These are phyloP conservation scores for Raddia distichophylla DNA, from an alignment of 176 grass and related monocot species.

Conservation along the genomic window DNA sequence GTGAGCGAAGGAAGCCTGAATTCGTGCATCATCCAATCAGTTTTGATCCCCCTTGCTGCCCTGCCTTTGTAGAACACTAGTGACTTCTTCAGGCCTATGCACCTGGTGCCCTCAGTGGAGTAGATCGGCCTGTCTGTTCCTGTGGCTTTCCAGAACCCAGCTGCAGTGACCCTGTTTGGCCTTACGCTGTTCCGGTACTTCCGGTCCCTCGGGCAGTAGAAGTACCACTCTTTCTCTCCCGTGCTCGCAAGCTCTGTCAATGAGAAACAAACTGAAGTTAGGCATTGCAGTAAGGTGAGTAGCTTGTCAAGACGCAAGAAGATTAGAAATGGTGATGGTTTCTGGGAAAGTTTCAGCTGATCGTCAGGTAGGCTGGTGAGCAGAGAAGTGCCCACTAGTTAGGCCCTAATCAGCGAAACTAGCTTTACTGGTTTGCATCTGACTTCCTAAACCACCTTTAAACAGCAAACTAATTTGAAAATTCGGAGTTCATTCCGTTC, in stretches of 20 bases:
- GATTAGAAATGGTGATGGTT: not conserved
- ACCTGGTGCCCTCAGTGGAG: constrained; percentile 76
- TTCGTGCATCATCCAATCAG: constrained; percentile 99
- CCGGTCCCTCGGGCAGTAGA: constrained; percentile 91
- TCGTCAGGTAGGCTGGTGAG: not conserved
- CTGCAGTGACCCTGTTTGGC: constrained; percentile 86
- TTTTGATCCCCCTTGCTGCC: constrained; percentile 89
- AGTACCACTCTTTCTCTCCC: constrained; percentile 98
- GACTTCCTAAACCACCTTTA: constrained; percentile 1
- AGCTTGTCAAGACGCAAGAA: not conserved
- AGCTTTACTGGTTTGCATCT: not conserved
- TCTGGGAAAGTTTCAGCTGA: constrained; percentile 17
- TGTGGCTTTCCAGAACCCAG: constrained; percentile 98
- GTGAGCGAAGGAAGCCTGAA: constrained; percentile 83
- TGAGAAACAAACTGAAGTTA: constrained; percentile 34
- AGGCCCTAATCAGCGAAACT: not conserved
- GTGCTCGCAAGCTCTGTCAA: constrained; percentile 79
- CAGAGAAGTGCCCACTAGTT: not conserved
- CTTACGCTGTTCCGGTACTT: constrained; percentile 91
- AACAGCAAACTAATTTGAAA: not conserved
- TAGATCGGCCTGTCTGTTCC: constrained; percentile 97
- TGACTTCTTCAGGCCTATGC: constrained; percentile 98
- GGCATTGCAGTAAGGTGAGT: not conserved
- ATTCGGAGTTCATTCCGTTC: constrained; percentile 13
- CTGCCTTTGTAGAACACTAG: constrained; percentile 98